phyloP scores from a whole-genome alignment of 2,329 filamentous ascomycete genomes.

The Venturia pyrina region DNA sequence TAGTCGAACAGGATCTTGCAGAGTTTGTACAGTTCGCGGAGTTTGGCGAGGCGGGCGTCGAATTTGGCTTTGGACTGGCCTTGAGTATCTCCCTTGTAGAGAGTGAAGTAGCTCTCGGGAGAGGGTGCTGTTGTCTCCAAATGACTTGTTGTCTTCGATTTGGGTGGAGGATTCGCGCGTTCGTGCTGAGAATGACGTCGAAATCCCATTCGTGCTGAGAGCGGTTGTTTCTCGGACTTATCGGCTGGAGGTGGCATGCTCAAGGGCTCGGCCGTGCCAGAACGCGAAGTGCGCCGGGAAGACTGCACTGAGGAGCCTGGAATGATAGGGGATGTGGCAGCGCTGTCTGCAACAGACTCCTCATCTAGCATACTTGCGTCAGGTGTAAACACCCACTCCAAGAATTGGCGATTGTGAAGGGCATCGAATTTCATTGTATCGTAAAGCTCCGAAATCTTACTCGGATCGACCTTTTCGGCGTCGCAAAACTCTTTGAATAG shows the following conservation, averaged over 20 bases:
- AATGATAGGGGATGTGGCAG: background rate
- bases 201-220: slow-evolving; percentile 42
- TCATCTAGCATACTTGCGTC: slow-evolving; percentile 61
- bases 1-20: slow-evolving; percentile 97
- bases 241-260: slow-evolving; percentile 11
- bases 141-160: background rate
- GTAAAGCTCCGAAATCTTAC: slow-evolving; percentile 96
- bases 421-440: slow-evolving; percentile 99
- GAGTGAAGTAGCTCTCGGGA: slow-evolving; percentile 70
- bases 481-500: slow-evolving; percentile 95
- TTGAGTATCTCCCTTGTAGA: slow-evolving; percentile 59
- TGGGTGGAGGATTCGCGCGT: background rate
- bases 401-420: slow-evolving; percentile 87
- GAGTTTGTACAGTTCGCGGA: slow-evolving; percentile 86
- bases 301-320: background rate
- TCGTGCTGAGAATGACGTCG: slow-evolving; percentile 39
- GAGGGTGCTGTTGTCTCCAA: slow-evolving; percentile 12
- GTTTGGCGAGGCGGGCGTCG: slow-evolving; percentile 74
- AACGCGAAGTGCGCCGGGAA: slow-evolving; percentile 4
- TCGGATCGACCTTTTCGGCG: slow-evolving; percentile 94
- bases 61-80: slow-evolving; percentile 59
- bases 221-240: slow-evolving; percentile 18
- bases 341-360: slow-evolving; percentile 6
- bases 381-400: slow-evolving; percentile 96
- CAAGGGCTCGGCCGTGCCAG: background rate